These are phyloP conservation scores for Aspergillus nidulans DNA, from an alignment of 495 filamentous ascomycete genomes.

Conservation along the genomic window DNA sequence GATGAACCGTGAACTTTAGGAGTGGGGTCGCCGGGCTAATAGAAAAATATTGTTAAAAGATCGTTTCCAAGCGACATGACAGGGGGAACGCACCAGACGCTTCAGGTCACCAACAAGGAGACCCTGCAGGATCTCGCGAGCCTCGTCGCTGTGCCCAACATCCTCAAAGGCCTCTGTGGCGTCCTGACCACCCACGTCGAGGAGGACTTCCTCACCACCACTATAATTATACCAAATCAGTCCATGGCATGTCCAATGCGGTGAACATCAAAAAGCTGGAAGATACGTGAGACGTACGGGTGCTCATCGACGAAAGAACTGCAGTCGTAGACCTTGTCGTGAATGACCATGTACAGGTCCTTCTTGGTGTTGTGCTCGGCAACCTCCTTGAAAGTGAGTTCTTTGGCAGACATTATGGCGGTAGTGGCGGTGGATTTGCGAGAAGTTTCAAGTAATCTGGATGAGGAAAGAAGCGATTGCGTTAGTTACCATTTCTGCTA, in stretches of 20 bases:
- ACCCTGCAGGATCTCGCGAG: constrained; percentile 83
- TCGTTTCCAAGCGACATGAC: constrained; percentile 5
- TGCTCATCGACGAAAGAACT: constrained; percentile 95
- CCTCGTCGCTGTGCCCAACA: constrained; percentile 98
- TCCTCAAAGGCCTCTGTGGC: constrained; percentile 98
- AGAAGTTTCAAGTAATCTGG: constrained; percentile 1
- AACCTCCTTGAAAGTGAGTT: constrained; percentile 81
- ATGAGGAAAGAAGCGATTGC: constrained; percentile 1
- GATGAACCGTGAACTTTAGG: constrained; percentile 58
- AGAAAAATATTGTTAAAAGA: constrained; percentile 7
- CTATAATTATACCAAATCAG: constrained; percentile 41
- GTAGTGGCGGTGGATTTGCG: neutral
- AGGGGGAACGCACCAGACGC: constrained; percentile 63
- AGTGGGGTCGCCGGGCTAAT: constrained; percentile 78
- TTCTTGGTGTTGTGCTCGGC: constrained; percentile 90
- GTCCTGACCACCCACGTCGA: constrained; percentile 95
- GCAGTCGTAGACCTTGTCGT: constrained; percentile 93
- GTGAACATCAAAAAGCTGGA: no score
- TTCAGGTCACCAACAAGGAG: constrained; percentile 78
- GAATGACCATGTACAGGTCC: constrained; percentile 85
- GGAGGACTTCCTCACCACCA: constrained; percentile 95
- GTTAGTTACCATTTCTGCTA: constrained; percentile 1
- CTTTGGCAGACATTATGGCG: constrained; percentile 61
- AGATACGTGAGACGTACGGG: constrained; percentile 66
- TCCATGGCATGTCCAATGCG: no score